These are phyloP conservation scores for Selaginella tamariscina DNA, from an alignment of 75 land plant genomes.

Conservation along the genomic window DNA sequence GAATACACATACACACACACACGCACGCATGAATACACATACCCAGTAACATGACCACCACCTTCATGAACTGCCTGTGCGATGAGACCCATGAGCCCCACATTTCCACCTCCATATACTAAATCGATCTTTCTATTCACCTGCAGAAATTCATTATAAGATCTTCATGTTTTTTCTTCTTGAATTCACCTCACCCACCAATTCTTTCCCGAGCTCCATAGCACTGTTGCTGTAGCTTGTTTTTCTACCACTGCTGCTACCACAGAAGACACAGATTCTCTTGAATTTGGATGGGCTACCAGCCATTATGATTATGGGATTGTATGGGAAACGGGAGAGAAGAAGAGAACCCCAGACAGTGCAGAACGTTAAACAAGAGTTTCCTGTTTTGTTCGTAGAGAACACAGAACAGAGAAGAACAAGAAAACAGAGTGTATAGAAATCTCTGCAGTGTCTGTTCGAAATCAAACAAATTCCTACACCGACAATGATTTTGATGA, in stretches of 20 bases:
- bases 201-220: constrained; percentile 47
- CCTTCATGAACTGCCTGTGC: constrained; percentile 49
- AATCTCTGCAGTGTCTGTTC: too few relatives aligned
- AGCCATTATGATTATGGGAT: too few relatives aligned
- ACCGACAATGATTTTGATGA: too few relatives aligned
- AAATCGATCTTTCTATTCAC: constrained; percentile 44
- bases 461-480: too few relatives aligned
- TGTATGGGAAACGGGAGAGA: neutral
- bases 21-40: too few relatives aligned
- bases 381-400: too few relatives aligned
- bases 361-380: too few relatives aligned
- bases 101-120: constrained; percentile 83
- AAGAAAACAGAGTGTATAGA: too few relatives aligned
- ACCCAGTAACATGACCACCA: constrained; percentile 65
- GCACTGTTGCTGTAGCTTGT: constrained; percentile 44
- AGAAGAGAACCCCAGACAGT: too few relatives aligned
- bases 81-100: constrained; percentile 70
- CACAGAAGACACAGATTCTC: constrained; percentile 74
- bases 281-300: constrained; percentile 27
- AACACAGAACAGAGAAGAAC: too few relatives aligned
- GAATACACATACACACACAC: too few relatives aligned
- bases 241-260: constrained; percentile 61
- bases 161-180: too few relatives aligned
- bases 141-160: constrained; percentile 31
- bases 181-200: constrained; percentile 46